These are phyloP conservation scores for Pythium graminicola DNA, from an alignment of 352 stramenopile species.

Conservation along the genomic window DNA sequence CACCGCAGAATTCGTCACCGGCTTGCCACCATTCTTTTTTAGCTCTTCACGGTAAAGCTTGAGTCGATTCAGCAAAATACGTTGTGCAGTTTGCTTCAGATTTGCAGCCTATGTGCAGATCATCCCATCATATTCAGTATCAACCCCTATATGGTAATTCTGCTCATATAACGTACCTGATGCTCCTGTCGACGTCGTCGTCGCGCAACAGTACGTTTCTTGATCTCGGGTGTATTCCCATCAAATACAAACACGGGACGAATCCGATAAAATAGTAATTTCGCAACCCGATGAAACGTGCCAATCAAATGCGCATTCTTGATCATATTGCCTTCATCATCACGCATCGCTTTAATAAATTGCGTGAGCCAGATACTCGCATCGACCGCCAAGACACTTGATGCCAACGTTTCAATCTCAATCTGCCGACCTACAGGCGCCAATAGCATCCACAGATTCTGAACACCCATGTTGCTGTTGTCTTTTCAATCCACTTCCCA, in stretches of 20 bases:
- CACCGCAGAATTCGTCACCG: constrained; percentile 29
- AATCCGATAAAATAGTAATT: constrained; percentile 94
- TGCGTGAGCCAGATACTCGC: constrained; percentile 99
- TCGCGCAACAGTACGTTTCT: constrained; percentile 79
- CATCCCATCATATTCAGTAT: too few species aligned
- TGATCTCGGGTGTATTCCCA: constrained; percentile 95
- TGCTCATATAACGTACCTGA: constrained; percentile 26
- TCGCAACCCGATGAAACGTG: constrained; percentile 91
- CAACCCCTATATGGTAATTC: too few species aligned
- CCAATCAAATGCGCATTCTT: constrained; percentile 94
- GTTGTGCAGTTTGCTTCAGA: constrained; percentile 90
- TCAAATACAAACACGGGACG: constrained; percentile 99
- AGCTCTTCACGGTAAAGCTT: constrained; percentile 58
- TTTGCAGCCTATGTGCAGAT: constrained; percentile 43
- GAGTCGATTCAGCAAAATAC: constrained; percentile 91
- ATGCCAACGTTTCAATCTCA: constrained; percentile 96
- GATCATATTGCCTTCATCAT: constrained; percentile 93
- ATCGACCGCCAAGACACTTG: constrained; percentile 96
- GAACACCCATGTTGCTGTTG: constrained; percentile 90
- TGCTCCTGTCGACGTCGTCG: constrained; percentile 60
- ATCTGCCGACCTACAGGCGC: constrained; percentile 94
- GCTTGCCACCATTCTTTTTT: constrained; percentile 45
- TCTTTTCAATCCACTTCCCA: not conserved
- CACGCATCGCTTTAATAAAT: constrained; percentile 98
- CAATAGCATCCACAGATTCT: constrained; percentile 97